Evolutionary conservation across 148 eudicot species (phyloP), one percentile per base, ranked within the genome.

Genomic region (Nepenthes mirabilis): DNA sequence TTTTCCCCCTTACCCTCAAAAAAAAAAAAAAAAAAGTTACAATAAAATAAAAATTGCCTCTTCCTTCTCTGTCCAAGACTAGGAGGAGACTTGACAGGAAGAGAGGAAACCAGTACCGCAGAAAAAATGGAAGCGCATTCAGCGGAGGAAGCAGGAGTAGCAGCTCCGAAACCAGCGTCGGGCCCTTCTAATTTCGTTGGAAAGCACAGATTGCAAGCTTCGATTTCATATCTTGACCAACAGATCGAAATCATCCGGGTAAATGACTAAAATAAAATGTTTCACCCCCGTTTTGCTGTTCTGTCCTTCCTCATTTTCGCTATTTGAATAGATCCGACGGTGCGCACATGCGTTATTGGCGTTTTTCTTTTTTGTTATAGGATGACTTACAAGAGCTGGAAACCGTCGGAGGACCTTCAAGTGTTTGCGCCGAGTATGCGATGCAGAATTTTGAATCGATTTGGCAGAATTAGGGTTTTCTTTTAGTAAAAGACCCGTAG

Each of bases 381-480:
- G 68, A 65, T 45, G 79, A 75, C 58, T 52, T 75, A 55, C 52
- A 64, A 68, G 70, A 71, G 37, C 72, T 71, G 62, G 75, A 75
- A 10, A 32, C 72, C 37, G 3, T 71, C 10, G 75, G 55, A 64
- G 66, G 73, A 52, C 67, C 79, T 37, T 75, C 79, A 14, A 68
- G 72, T 14, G 65, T 75, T 43, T 75, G 79, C 49, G 23, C 51
- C 36, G 79, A 72, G 79, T 75, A 52, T 58, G 72, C 40, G 13
- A 43, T 13, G 12, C 66, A 2, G 3, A 23, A 1, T 34, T 37
- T 53, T 1, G 6, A 37, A 4, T 32, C 65, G 2, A 7, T 14
- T 2, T 5, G 4, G 2, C 10, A 36, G 34, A 1, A 47, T 60
- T 47, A 1, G 11, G 11, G 2, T 23, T 23, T 23, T 23, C 23